Evolutionary conservation across 768 basidiomycete species (phyloP).

Genomic region (Hypholoma fasciculare): DNA sequence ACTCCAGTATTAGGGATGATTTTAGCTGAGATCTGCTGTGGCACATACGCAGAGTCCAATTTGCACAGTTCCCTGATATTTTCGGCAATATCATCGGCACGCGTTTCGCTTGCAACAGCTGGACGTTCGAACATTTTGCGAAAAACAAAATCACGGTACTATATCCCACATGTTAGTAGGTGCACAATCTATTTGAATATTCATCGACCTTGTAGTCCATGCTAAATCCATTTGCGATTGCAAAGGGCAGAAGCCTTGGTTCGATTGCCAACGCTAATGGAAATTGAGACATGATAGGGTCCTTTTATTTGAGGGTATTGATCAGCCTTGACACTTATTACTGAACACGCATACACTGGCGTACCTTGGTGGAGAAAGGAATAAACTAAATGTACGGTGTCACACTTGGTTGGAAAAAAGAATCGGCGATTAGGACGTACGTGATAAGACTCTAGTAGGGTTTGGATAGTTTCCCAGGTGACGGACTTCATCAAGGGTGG

Average conservation of each 20-base stretch:
- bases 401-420: conserved; percentile 15
- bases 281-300: conserved; percentile 76
- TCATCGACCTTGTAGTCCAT: conserved; percentile 72
- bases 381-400: conserved; percentile 55
- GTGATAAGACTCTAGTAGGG: conserved; percentile 69
- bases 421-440: conserved; percentile 35
- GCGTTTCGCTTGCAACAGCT: conserved; percentile 45
- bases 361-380: conserved; percentile 71
- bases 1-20: conserved; percentile 9
- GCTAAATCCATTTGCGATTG: conserved; percentile 70
- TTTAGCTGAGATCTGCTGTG: neutral
- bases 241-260: conserved; percentile 70
- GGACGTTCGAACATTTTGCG: conserved; percentile 81
- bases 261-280: conserved; percentile 78
- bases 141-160: conserved; percentile 88
- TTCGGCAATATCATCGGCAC: conserved; percentile 60
- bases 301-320: conserved; percentile 37
- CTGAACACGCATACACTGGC: conserved; percentile 11
- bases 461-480: conserved; percentile 64
- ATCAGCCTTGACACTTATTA: neutral
- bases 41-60: conserved; percentile 62
- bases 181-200: conserved; percentile 1
- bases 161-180: neutral
- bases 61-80: conserved; percentile 74
- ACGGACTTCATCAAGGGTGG: conserved; percentile 59